Conservation (phyloP, 108 stramenopile species). For the Stephanodiscus minutulus region DNA sequence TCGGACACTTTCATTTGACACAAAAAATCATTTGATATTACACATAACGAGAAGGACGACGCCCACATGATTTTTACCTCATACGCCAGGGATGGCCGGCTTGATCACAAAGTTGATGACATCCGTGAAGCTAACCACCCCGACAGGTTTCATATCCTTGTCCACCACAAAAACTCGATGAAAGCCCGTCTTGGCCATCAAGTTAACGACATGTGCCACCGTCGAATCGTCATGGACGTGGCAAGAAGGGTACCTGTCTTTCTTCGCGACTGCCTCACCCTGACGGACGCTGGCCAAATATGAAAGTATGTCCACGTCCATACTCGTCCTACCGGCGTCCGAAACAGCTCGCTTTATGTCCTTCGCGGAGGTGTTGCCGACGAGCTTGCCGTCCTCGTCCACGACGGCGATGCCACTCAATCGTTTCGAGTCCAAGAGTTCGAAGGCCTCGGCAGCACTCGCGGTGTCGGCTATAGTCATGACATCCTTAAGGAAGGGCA, state of each 20-base stretch:
- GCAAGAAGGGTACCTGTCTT: slow-evolving; percentile 46
- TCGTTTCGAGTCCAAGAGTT: slow-evolving; percentile 50
- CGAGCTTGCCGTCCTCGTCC: slow-evolving; percentile 54
- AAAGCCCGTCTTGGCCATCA: slow-evolving; percentile 58
- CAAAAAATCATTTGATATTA: neutral
- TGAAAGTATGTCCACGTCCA: slow-evolving; percentile 53
- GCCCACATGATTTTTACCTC: neutral
- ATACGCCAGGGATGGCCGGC: slow-evolving; percentile 2
- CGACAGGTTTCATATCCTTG: slow-evolving; percentile 50
- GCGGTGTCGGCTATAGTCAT: slow-evolving; percentile 41
- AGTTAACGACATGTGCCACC: slow-evolving; percentile 53
- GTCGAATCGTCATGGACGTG: slow-evolving; percentile 57
- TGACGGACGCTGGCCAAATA: slow-evolving; percentile 54
- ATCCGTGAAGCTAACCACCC: slow-evolving; percentile 55
- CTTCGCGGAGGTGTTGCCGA: slow-evolving; percentile 55
- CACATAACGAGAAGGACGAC: neutral
- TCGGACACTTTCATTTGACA: neutral
- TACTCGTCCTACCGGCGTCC: slow-evolving; percentile 46
- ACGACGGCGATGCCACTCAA: slow-evolving; percentile 60
- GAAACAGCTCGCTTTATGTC: slow-evolving; percentile 55
- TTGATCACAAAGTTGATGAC: slow-evolving; percentile 37
- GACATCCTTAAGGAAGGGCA: slow-evolving; percentile 45
- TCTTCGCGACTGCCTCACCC: slow-evolving; percentile 34
- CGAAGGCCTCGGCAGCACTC: slow-evolving; percentile 47
- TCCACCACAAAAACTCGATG: slow-evolving; percentile 61